Evolutionary conservation across 805 yeast species (phyloP).

Genomic region (Cyberlindnera nakhonratchasimensis): DNA sequence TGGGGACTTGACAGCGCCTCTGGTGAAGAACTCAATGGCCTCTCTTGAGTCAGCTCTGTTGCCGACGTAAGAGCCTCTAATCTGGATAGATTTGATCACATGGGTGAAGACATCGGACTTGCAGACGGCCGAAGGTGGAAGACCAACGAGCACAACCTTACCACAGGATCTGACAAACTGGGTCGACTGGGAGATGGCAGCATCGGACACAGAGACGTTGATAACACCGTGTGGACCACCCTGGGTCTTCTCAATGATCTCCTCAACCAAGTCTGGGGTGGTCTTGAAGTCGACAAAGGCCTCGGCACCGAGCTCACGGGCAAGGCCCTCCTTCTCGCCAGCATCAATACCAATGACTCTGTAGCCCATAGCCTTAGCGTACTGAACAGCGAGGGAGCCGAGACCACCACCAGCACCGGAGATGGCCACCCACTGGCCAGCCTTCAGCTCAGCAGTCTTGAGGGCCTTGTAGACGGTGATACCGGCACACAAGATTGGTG

Average conservation of each 20-base stretch:
- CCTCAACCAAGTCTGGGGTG: conserved; percentile 50
- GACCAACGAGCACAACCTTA: conserved; percentile 66
- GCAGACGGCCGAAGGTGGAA: conserved; percentile 75
- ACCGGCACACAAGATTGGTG: conserved; percentile 89
- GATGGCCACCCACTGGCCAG: conserved; percentile 72
- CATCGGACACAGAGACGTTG: conserved; percentile 65
- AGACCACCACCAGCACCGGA: conserved; percentile 78
- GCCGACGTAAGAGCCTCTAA: conserved; percentile 82
- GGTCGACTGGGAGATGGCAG: conserved; percentile 57
- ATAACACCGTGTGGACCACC: conserved; percentile 76
- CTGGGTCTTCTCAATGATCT: conserved; percentile 48
- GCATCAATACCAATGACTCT: conserved; percentile 67
- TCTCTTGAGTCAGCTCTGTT: conserved; percentile 82
- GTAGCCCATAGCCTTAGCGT: conserved; percentile 70
- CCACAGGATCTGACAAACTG: conserved; percentile 61
- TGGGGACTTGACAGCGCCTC: conserved; percentile 65
- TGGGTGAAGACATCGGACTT: conserved; percentile 64
- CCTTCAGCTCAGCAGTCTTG: conserved; percentile 63
- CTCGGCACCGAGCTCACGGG: conserved; percentile 55
- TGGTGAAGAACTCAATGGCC: conserved; percentile 65
- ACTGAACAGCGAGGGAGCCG: conserved; percentile 69
- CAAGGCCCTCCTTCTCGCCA: conserved; percentile 47
- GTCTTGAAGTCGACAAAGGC: conserved; percentile 55
- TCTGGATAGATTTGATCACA: conserved; percentile 65
- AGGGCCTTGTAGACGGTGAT: conserved; percentile 87